Percentiles rank a stretch among this genome's conserved stretches.
Evolutionary conservation across 352 stramenopile species (phyloP).

Genomic region (Globisporangium mamillatum): DNA sequence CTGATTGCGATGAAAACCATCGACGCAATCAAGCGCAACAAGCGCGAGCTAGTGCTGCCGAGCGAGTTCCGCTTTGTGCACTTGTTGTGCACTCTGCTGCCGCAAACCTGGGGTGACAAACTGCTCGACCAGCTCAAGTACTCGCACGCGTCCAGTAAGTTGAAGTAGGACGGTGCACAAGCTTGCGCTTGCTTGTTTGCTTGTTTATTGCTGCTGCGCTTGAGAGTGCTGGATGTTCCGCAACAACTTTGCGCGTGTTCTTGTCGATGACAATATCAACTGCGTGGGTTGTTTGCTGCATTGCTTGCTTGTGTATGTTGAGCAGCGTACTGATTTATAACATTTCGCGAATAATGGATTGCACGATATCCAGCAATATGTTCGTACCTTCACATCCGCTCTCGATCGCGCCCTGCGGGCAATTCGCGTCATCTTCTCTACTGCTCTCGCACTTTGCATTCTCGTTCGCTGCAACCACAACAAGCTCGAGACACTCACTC

Average conservation of each 20-base stretch:
- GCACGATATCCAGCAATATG: not conserved
- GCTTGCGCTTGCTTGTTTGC: not conserved
- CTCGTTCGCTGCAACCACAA: not conserved
- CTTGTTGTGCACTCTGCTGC: constrained; percentile 11
- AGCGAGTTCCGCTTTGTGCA: constrained; percentile 10
- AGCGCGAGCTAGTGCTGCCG: constrained; percentile 16
- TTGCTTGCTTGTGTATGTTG: not conserved
- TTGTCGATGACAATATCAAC: not conserved
- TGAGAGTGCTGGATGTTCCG: not conserved
- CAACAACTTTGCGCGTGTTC: not conserved
- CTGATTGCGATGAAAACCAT: constrained; percentile 13
- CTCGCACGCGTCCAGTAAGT: constrained; percentile 1
- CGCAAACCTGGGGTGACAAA: constrained; percentile 19
- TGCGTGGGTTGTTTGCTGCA: not conserved
- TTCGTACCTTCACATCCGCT: not conserved
- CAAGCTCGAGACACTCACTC: too few relatives aligned
- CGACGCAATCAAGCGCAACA: constrained; percentile 18
- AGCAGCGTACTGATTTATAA: not conserved
- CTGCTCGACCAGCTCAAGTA: constrained; percentile 21
- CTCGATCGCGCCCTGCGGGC: not conserved
- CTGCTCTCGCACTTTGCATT: not conserved
- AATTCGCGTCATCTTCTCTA: not conserved
- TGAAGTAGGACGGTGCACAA: not conserved
- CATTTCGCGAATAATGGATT: not conserved
- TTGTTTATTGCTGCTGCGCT: not conserved